These are phyloP conservation scores for Magnaporthiopsis incrustans DNA, from an alignment of 2,329 filamentous ascomycete species.

Conservation along the genomic window DNA sequence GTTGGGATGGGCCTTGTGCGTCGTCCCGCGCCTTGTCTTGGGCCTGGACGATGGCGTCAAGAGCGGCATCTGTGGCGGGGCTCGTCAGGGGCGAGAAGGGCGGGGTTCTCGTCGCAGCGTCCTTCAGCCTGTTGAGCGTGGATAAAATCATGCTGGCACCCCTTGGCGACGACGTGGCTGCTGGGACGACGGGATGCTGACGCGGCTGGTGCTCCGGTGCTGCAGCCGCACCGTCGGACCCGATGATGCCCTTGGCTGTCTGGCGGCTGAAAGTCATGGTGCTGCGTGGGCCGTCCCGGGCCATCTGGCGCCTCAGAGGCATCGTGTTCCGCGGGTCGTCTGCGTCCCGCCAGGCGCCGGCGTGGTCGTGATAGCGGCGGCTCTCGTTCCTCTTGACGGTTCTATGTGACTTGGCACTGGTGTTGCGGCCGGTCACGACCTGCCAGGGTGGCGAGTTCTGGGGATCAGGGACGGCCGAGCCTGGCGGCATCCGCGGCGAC, in stretches of 20 bases:
- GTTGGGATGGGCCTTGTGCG: too few species aligned
- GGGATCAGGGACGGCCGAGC: background rate
- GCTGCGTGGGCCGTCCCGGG: constrained; percentile 30
- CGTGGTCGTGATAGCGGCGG: constrained; percentile 34
- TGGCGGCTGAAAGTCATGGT: constrained; percentile 31
- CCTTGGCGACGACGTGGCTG: constrained; percentile 24
- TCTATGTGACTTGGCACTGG: constrained; percentile 22
- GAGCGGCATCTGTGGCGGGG: constrained; percentile 3
- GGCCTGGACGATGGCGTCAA: constrained; percentile 12
- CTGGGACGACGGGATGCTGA: constrained; percentile 14
- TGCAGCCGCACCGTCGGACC: background rate
- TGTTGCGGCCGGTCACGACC: background rate
- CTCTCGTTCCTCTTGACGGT: constrained; percentile 30
- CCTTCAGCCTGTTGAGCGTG: constrained; percentile 28
- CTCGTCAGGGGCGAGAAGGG: constrained; percentile 17
- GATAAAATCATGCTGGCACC: constrained; percentile 35
- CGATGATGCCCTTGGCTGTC: constrained; percentile 23
- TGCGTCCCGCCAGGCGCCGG: constrained; percentile 35
- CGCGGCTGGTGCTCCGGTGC: background rate
- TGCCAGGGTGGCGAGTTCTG: constrained; percentile 5
- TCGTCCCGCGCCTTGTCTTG: constrained; percentile 11
- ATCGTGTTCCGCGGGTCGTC: constrained; percentile 33
- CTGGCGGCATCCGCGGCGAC: constrained; percentile 1
- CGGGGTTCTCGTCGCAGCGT: constrained; percentile 22
- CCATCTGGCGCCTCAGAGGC: constrained; percentile 32